Evolutionary conservation across 257 asterid genomes (phyloP).

Genomic region (Solanum verrucosum): DNA sequence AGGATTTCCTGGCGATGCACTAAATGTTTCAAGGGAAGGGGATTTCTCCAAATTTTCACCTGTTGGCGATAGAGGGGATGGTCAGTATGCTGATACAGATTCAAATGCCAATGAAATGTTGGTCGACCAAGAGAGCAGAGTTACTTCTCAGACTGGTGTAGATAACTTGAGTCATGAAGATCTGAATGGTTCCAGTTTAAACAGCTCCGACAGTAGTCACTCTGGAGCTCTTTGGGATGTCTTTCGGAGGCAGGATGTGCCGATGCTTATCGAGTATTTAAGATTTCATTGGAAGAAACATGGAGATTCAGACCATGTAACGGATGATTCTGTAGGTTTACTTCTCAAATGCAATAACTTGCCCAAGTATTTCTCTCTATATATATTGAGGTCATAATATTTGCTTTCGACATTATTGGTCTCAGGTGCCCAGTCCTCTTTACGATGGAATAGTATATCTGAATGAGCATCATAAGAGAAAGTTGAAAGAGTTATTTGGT

Average conservation of each 20-base stretch:
- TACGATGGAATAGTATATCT: conserved; percentile 59
- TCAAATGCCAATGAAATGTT: conserved; percentile 17
- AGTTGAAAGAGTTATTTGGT: conserved; percentile 87
- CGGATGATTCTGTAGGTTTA: conserved; percentile 37
- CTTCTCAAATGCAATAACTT: conserved; percentile 4
- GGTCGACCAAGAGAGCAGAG: conserved; percentile 27
- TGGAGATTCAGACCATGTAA: conserved; percentile 20
- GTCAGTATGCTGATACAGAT: conserved; percentile 22
- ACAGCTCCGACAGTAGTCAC: conserved; percentile 16
- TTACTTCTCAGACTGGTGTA: conserved; percentile 21
- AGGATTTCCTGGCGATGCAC: conserved; percentile 25
- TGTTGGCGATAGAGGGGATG: conserved; percentile 28
- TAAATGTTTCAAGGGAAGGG: conserved; percentile 13
- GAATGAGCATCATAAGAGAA: conserved; percentile 57
- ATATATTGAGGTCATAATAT: not conserved
- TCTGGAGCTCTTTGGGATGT: conserved; percentile 91
- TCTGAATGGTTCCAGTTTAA: conserved; percentile 15
- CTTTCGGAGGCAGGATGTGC: conserved; percentile 76
- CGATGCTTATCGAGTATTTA: conserved; percentile 58
- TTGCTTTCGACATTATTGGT: conserved; percentile 4
- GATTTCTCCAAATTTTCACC: conserved; percentile 29
- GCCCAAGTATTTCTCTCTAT: not conserved
- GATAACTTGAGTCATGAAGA: conserved; percentile 20
- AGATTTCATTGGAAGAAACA: conserved; percentile 44
- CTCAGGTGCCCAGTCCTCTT: conserved; percentile 63